phyloP scores from a whole-genome alignment of 305 asterid genomes.

The Fraxinus baroniana region DNA sequence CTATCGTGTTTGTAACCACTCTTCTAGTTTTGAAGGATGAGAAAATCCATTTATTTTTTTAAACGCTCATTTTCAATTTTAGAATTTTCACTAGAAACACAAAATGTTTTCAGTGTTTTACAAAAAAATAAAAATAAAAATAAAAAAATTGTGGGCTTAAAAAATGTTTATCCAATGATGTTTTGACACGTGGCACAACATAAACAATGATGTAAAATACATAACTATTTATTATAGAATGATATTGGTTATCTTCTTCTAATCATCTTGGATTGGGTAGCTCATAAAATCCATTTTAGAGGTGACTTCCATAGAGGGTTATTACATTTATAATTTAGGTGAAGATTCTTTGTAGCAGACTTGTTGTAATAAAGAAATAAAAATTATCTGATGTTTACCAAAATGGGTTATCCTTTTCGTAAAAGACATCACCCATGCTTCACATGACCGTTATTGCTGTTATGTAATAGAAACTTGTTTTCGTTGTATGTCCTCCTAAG shows the following conservation, averaged over 20 bases:
- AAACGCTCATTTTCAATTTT: no score
- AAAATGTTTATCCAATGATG: no score
- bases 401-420: constrained; percentile 7
- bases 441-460: constrained; percentile 79
- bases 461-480: constrained; percentile 20
- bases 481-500: constrained; percentile 27
- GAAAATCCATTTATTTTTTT: no score
- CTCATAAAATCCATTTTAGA: background rate
- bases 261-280: background rate
- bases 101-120: no score
- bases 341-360: constrained; percentile 17
- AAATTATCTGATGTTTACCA: background rate
- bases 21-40: background rate
- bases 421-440: background rate
- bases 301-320: background rate
- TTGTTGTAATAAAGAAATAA: background rate
- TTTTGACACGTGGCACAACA: no score
- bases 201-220: background rate
- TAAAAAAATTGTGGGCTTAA: no score
- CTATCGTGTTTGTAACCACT: background rate
- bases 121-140: no score
- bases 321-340: no score
- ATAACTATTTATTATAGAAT: no score
- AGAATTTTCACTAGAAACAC: no score
- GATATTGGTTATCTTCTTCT: background rate